These are phyloP conservation scores for Stentor roeselii DNA, from an alignment of 73 alveolate genomes.

Conservation along the genomic window DNA sequence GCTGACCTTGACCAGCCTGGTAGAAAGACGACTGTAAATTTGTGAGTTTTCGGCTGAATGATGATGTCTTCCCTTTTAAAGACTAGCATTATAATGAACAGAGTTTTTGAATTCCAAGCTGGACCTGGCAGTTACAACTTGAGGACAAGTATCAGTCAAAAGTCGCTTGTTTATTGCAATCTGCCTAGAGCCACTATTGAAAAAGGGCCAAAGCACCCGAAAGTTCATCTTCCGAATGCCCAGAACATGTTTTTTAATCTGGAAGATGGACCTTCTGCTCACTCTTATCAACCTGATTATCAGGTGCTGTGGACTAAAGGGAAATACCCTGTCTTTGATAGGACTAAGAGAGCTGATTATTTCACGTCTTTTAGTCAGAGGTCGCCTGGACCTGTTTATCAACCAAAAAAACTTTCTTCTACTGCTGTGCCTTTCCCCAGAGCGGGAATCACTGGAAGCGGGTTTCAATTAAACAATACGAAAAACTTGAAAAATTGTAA, in stretches of 20 bases:
- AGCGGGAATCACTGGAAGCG: too few species aligned
- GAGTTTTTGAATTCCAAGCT: background rate
- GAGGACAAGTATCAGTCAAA: background rate
- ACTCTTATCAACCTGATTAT: background rate
- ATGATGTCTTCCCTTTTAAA: constrained; percentile 23
- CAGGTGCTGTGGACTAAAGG: background rate
- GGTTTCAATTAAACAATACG: background rate
- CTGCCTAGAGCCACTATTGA: background rate
- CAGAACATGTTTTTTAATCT: background rate
- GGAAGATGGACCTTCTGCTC: background rate
- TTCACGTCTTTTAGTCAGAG: background rate
- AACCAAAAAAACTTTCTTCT: background rate
- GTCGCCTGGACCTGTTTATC: background rate
- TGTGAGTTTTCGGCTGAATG: constrained; percentile 17
- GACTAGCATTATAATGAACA: background rate
- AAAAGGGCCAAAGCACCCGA: background rate
- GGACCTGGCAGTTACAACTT: background rate
- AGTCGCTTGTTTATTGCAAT: background rate
- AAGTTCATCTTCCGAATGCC: background rate
- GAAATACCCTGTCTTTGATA: background rate
- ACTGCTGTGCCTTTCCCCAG: background rate
- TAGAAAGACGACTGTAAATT: background rate
- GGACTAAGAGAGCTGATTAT: background rate
- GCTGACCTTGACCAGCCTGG: constrained; percentile 24
- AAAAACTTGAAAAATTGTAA: background rate